Evolutionary conservation across 202 grass and related monocot genomes (phyloP).

Genomic region (Eragrostis tef): DNA sequence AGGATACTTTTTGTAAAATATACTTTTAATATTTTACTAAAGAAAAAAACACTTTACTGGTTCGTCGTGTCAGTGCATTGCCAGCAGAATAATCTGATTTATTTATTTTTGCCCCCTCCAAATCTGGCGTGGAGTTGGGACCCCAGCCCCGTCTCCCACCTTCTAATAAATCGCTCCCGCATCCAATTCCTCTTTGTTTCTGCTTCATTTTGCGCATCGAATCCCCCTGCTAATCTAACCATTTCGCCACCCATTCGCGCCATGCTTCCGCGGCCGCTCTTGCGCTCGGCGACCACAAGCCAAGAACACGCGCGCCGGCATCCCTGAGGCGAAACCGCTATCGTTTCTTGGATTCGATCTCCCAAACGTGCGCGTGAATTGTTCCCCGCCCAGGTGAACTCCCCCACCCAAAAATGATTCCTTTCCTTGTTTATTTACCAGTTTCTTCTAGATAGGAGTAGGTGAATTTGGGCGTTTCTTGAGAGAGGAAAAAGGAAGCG

Average conservation of each 20-base stretch:
- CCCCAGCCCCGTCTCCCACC: constrained; percentile 21
- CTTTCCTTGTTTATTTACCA: constrained; percentile 3
- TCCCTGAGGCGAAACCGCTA: background rate
- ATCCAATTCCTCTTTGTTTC: constrained; percentile 30
- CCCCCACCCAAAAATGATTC: background rate
- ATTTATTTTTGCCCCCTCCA: constrained; percentile 31
- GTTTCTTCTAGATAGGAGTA: constrained; percentile 30
- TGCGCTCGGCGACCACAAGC: background rate
- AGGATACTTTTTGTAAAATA: background rate
- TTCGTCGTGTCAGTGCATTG: background rate
- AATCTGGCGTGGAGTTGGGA: constrained; percentile 57
- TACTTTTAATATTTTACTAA: background rate
- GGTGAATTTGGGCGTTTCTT: constrained; percentile 35
- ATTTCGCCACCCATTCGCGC: constrained; percentile 34
- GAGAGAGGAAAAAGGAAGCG: background rate
- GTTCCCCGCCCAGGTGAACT: background rate
- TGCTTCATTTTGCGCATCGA: constrained; percentile 30
- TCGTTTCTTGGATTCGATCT: background rate
- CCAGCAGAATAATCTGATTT: background rate
- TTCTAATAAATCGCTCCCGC: constrained; percentile 55
- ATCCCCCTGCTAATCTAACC: constrained; percentile 28
- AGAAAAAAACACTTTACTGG: background rate
- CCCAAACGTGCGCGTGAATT: background rate
- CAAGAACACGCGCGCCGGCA: background rate
- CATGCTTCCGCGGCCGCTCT: background rate